A percentile compares a stretch with the other conserved stretches of the same genome.
Conservation (phyloP, 2,329 filamentous ascomycete genomes). For the Monilinia polystroma region DNA sequence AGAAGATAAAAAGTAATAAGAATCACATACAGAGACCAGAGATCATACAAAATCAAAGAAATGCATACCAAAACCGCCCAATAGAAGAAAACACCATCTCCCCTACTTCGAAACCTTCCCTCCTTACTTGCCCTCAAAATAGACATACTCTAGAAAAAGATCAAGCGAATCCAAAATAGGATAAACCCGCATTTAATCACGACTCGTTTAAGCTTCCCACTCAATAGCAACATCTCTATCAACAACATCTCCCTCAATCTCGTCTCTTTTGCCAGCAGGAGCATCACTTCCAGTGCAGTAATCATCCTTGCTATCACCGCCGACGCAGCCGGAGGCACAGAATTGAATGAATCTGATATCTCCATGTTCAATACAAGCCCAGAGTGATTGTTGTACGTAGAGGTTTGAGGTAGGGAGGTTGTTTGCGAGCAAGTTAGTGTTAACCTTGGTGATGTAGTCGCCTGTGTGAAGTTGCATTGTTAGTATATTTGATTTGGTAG, state of each 20-base stretch:
- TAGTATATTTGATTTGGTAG: too few species aligned
- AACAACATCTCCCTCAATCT: not conserved
- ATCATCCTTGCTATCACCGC: conserved; percentile 7
- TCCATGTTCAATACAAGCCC: conserved; percentile 1
- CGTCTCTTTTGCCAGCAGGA: conserved; percentile 4
- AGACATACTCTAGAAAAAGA: not conserved
- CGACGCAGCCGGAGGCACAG: conserved; percentile 1
- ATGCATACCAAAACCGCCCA: too few species aligned
- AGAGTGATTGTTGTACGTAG: conserved; percentile 5
- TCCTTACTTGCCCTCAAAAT: not conserved
- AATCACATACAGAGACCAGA: too few species aligned
- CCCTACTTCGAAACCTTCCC: too few species aligned
- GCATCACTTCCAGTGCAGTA: not conserved
- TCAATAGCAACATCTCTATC: not conserved
- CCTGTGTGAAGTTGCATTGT: not conserved
- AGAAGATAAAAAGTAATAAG: too few species aligned
- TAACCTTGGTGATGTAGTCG: conserved; percentile 1
- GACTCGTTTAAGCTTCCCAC: not conserved
- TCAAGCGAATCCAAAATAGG: not conserved
- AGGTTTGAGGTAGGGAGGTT: conserved; percentile 1
- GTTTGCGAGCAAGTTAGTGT: not conserved
- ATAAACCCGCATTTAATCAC: too few species aligned
- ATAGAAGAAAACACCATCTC: not conserved
- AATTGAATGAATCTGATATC: conserved; percentile 6
- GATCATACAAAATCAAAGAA: too few species aligned